A percentile compares a stretch with the other conserved stretches of the same genome.
Evolutionary conservation across 768 basidiomycete species (phyloP).

Genomic region (Xerocomellus chrysenteron): DNA sequence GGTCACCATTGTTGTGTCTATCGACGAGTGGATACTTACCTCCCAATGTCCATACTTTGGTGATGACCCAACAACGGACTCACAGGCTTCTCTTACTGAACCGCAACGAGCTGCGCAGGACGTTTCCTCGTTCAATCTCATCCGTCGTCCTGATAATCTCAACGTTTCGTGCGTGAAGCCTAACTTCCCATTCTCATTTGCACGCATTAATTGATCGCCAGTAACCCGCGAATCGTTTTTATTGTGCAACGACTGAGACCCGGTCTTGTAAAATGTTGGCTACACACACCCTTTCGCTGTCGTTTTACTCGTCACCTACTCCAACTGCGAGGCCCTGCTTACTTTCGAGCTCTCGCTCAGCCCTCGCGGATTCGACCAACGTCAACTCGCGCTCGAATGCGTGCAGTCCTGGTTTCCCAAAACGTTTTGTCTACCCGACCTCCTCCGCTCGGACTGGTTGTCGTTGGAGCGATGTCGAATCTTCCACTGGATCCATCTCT

Average conservation of each 20-base stretch:
- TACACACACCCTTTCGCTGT: constrained; percentile 6
- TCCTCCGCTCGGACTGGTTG: constrained; percentile 18
- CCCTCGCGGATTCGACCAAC: constrained; percentile 30
- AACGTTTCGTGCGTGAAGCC: constrained; percentile 13
- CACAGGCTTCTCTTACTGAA: constrained; percentile 7
- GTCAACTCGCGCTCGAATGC: constrained; percentile 5
- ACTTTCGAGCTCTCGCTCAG: constrained; percentile 13
- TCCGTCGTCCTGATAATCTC: constrained; percentile 23
- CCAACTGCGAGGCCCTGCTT: not conserved
- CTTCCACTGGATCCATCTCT: not conserved
- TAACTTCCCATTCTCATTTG: constrained; percentile 5
- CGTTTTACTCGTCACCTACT: not conserved
- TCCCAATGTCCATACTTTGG: not conserved
- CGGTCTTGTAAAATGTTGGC: constrained; percentile 18
- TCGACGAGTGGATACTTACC: constrained; percentile 3
- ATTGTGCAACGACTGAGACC: constrained; percentile 9
- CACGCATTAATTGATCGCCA: constrained; percentile 11
- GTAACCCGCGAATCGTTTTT: constrained; percentile 3
- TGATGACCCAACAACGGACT: not conserved
- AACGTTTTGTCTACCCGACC: constrained; percentile 14
- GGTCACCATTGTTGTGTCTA: constrained; percentile 4
- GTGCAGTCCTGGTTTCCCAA: constrained; percentile 4
- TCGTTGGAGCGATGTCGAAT: constrained; percentile 8
- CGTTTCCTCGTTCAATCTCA: constrained; percentile 26
- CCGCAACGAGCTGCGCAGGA: constrained; percentile 29